A percentile compares a stretch with the other conserved stretches of the same genome.
These are phyloP conservation scores for Candida lessepsii DNA, from an alignment of 805 yeast species.

Conservation along the genomic window DNA sequence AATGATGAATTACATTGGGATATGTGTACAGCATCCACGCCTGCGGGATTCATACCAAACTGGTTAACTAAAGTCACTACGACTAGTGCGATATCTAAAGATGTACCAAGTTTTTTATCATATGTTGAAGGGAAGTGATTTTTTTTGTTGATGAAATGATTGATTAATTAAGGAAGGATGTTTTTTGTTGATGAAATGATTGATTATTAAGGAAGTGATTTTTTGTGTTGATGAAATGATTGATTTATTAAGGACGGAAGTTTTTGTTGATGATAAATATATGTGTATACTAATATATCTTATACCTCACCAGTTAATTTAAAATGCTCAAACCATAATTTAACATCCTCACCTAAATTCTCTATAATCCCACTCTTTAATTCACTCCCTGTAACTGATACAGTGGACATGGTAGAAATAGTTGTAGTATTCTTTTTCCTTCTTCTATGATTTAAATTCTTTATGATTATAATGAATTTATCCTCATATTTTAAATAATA, in stretches of 20 bases:
- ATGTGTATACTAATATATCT: no score
- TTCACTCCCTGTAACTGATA: neutral
- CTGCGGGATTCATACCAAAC: slow-evolving; percentile 39
- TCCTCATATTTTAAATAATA: slow-evolving; percentile 32
- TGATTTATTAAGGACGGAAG: no score
- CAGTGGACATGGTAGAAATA: slow-evolving; percentile 5
- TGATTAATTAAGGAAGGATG: neutral
- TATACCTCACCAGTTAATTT: slow-evolving; percentile 19
- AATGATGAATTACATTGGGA: slow-evolving; percentile 29
- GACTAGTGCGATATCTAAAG: slow-evolving; percentile 37
- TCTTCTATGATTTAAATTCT: slow-evolving; percentile 28
- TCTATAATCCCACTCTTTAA: slow-evolving; percentile 32
- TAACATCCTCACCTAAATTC: slow-evolving; percentile 42
- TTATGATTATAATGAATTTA: slow-evolving; percentile 34
- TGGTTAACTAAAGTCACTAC: slow-evolving; percentile 32
- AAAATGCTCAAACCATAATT: slow-evolving; percentile 37
- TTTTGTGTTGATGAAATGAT: no score
- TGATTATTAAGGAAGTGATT: neutral
- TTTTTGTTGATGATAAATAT: no score
- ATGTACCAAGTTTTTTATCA: slow-evolving; percentile 38
- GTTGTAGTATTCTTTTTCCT: slow-evolving; percentile 11
- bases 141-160: neutral
- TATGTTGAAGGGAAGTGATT: slow-evolving; percentile 20
- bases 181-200: no score
- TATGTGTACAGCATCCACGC: slow-evolving; percentile 40